These are phyloP conservation scores for Areca catechu DNA, from an alignment of 176 grass and related monocot genomes.

Conservation along the genomic window DNA sequence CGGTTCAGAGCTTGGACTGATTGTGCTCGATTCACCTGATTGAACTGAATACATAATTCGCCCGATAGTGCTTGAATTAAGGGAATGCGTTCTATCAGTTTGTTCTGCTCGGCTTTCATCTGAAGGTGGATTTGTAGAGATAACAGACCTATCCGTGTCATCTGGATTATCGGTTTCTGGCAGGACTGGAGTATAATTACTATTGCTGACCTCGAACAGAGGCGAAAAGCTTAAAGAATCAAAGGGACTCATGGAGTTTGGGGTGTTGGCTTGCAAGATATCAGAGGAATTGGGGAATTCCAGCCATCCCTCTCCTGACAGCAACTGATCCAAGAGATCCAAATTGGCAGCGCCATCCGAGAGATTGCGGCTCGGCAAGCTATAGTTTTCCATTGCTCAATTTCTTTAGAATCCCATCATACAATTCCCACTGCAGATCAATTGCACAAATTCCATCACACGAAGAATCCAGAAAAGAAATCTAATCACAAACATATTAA, in stretches of 20 bases:
- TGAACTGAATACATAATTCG: background rate
- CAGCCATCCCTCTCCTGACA: slow-evolving; percentile 27
- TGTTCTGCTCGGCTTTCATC: background rate
- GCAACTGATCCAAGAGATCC: slow-evolving; percentile 79
- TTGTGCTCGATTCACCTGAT: background rate
- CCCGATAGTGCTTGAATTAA: background rate
- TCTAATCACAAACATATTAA: too few relatives aligned
- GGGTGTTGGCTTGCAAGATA: slow-evolving; percentile 33
- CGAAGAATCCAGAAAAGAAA: too few relatives aligned
- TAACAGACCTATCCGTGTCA: background rate
- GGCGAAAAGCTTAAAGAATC: slow-evolving; percentile 31
- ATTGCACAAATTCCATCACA: too few relatives aligned
- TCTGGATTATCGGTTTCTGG: background rate
- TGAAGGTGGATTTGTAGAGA: background rate
- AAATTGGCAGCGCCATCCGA: slow-evolving; percentile 53
- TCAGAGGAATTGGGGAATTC: slow-evolving; percentile 30
- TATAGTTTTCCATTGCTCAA: slow-evolving; percentile 5
- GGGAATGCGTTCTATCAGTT: background rate
- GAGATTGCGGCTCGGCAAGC: slow-evolving; percentile 25
- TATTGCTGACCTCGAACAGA: slow-evolving; percentile 29
- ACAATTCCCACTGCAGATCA: too few relatives aligned
- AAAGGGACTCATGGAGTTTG: slow-evolving; percentile 19
- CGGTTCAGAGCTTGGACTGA: background rate
- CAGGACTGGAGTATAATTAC: slow-evolving; percentile 6
- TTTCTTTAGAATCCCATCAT: too few relatives aligned